phyloP scores from a whole-genome alignment of 2,329 filamentous ascomycete species.

The Cadophora malorum region DNA sequence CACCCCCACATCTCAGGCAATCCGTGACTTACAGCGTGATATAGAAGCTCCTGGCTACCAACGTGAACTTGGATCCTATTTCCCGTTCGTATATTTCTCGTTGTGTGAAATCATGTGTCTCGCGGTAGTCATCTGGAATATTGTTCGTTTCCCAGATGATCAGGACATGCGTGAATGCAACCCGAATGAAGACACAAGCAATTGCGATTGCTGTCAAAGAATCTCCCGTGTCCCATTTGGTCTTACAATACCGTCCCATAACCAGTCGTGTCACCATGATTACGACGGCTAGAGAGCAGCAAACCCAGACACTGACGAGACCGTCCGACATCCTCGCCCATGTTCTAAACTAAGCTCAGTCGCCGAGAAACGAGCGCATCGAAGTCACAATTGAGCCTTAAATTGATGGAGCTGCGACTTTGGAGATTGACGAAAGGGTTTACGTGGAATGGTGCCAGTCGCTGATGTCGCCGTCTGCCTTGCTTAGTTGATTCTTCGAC shows the following conservation, averaged over 20 bases:
- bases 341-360: neutral
- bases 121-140: constrained; percentile 30
- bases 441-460: neutral
- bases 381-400: neutral
- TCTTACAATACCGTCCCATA: constrained; percentile 16
- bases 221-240: constrained; percentile 22
- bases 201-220: constrained; percentile 18
- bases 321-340: constrained; percentile 12
- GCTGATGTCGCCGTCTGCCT: neutral
- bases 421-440: neutral
- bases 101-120: constrained; percentile 10
- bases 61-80: constrained; percentile 10
- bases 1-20: neutral
- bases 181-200: constrained; percentile 12
- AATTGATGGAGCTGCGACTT: neutral
- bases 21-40: constrained; percentile 1
- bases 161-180: constrained; percentile 45
- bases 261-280: constrained; percentile 21
- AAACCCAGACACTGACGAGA: constrained; percentile 7
- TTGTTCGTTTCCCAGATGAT: constrained; percentile 48
- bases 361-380: neutral
- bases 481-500: neutral
- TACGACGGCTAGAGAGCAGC: constrained; percentile 17
- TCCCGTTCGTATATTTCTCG: constrained; percentile 10
- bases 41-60: constrained; percentile 14